Percentiles rank a stretch among this genome's conserved stretches.
These are phyloP conservation scores for Tetrahymena borealis DNA, from an alignment of 73 alveolate genomes.

Conservation along the genomic window DNA sequence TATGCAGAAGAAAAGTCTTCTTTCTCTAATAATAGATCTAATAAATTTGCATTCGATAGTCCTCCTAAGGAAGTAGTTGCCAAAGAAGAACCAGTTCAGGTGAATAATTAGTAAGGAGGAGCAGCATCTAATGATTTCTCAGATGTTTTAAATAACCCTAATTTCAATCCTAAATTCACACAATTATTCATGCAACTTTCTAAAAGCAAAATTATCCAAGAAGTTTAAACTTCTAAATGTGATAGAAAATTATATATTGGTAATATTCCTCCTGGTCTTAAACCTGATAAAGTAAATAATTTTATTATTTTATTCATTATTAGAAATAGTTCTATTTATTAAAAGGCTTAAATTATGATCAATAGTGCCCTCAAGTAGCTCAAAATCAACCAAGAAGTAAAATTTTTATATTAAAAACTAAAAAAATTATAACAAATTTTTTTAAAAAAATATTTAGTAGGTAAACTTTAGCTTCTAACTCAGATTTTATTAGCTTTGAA, in stretches of 20 bases:
- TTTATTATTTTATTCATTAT: no score
- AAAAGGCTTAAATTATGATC: constrained; percentile 58
- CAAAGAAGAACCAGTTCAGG: neutral
- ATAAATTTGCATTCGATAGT: constrained; percentile 20
- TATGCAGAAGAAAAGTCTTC: neutral
- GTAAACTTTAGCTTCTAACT: neutral
- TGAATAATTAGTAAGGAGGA: neutral
- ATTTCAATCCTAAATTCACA: neutral
- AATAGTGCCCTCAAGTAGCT: constrained; percentile 61
- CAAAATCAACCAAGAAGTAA: constrained; percentile 24
- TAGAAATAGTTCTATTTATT: neutral
- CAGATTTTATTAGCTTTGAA: neutral
- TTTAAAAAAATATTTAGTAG: neutral
- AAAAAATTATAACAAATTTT: neutral
- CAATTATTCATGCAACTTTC: neutral
- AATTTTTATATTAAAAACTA: neutral
- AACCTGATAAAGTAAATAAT: constrained; percentile 14
- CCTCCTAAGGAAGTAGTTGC: constrained; percentile 26
- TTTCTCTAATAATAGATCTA: neutral
- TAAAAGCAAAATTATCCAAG: neutral
- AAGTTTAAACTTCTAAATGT: constrained; percentile 36
- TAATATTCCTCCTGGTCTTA: constrained; percentile 77
- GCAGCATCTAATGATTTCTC: neutral
- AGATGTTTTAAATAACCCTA: neutral
- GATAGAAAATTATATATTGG: constrained; percentile 93